phyloP scores from a whole-genome alignment of 1,139 yeast genomes.

The Sugiyamaella paludigena region DNA sequence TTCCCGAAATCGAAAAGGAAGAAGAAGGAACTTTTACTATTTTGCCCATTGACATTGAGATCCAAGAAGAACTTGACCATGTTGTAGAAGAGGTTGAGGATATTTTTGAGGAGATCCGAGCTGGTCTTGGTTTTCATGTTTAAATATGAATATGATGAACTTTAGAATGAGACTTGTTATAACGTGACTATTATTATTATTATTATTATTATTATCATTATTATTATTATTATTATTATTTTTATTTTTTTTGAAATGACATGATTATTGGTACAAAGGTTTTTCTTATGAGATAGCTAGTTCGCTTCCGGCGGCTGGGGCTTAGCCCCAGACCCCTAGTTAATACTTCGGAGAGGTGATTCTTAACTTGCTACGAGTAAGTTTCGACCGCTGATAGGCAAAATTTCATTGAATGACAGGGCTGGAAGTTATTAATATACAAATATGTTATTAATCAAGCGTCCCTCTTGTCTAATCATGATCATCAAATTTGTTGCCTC shows the following conservation, averaged over 20 bases:
- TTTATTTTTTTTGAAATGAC: conserved; percentile 3
- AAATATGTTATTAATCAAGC: no score
- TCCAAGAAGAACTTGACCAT: conserved; percentile 26
- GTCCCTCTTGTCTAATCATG: no score
- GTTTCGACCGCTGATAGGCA: no score
- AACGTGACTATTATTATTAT: conserved; percentile 5
- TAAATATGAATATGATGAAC: conserved; percentile 6
- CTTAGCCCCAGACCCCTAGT: no score
- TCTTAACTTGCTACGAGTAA: no score
- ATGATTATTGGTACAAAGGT: background rate
- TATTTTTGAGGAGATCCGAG: conserved; percentile 26
- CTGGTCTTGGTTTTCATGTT: conserved; percentile 25
- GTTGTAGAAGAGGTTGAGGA: conserved; percentile 25
- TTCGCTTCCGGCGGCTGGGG: no score
- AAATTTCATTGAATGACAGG: no score
- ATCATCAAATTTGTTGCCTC: no score
- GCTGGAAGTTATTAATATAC: no score
- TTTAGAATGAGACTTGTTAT: conserved; percentile 1
- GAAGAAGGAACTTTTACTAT: conserved; percentile 20
- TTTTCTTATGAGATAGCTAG: background rate
- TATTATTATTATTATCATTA: conserved; percentile 11
- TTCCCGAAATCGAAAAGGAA: conserved; percentile 9
- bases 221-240: conserved; percentile 13
- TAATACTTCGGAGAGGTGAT: no score
- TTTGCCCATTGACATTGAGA: conserved; percentile 27